These are phyloP conservation scores for Tulasnella sp. DNA, from an alignment of 768 basidiomycete genomes.

Conservation along the genomic window DNA sequence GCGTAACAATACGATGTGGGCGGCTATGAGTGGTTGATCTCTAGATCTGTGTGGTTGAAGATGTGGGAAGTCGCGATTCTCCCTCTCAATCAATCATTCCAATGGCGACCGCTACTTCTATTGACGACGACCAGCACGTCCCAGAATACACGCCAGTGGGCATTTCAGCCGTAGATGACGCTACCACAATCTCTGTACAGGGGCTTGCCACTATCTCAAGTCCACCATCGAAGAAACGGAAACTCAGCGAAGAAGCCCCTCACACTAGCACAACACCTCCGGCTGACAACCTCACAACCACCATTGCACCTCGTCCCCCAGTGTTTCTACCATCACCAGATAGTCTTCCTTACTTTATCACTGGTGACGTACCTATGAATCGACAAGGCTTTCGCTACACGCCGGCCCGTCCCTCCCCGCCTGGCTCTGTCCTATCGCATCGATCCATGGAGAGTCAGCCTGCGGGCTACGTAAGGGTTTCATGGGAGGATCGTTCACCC, in stretches of 20 bases:
- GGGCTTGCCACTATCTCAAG: too few species aligned
- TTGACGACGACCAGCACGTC: not conserved
- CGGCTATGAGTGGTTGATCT: not conserved
- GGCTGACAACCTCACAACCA: not conserved
- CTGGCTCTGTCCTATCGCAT: constrained; percentile 42
- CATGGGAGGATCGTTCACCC: constrained; percentile 85
- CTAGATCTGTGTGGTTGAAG: not conserved
- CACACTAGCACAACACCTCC: not conserved
- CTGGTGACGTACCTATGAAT: constrained; percentile 25
- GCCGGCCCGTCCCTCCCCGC: constrained; percentile 18
- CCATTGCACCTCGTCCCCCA: constrained; percentile 13
- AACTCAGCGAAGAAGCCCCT: constrained; percentile 11
- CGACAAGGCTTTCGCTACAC: constrained; percentile 25
- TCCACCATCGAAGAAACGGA: constrained; percentile 5
- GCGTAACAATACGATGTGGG: not conserved
- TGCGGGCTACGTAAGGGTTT: constrained; percentile 49
- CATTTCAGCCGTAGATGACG: not conserved
- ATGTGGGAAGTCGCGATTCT: not conserved
- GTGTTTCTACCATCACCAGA: constrained; percentile 16
- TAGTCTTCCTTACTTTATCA: constrained; percentile 22
- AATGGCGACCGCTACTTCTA: not conserved
- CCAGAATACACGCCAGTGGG: not conserved
- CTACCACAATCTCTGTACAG: too few species aligned
- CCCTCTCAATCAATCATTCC: not conserved
- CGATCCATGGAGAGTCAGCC: constrained; percentile 77